Conservation (phyloP, 2,329 filamentous ascomycete species). For the Torrubiella hemipterigena region DNA sequence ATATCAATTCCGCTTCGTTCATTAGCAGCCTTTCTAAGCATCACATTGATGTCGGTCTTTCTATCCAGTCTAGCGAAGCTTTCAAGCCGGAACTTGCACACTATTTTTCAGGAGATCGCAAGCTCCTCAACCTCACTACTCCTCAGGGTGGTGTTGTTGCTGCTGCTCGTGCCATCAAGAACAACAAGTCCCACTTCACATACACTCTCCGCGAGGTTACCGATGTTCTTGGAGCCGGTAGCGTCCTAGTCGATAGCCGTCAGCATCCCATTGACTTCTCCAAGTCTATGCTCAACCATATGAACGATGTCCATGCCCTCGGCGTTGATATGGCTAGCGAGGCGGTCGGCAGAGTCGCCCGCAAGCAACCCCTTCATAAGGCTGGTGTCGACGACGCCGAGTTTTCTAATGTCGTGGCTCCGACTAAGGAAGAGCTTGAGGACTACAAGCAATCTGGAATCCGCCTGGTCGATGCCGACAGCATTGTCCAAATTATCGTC, state of each 20-base stretch:
- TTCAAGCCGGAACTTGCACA: background rate
- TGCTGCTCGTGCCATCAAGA: conserved; percentile 2
- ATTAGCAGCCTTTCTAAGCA: conserved; percentile 1
- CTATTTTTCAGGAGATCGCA: conserved; percentile 3
- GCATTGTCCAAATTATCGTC: conserved; percentile 4
- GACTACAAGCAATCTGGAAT: background rate
- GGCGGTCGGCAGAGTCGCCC: conserved; percentile 2
- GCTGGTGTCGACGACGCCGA: background rate
- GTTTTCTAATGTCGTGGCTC: background rate
- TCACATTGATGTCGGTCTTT: conserved; percentile 3
- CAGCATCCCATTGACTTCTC: conserved; percentile 2
- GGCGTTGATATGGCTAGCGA: conserved; percentile 2
- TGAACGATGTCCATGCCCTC: conserved; percentile 2
- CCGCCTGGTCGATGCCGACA: conserved; percentile 1
- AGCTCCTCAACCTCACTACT: conserved; percentile 1
- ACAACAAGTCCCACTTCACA: conserved; percentile 2
- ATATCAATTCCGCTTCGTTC: background rate
- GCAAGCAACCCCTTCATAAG: conserved; percentile 2
- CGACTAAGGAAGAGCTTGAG: conserved; percentile 1
- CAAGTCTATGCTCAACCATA: conserved; percentile 1
- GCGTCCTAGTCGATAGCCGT: conserved; percentile 2
- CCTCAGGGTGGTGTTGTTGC: conserved; percentile 2
- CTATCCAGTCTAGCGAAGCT: background rate
- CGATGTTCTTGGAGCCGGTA: background rate
- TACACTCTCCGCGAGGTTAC: conserved; percentile 3